phyloP scores from a whole-genome alignment of 129 eudicot species.

The Centaurea solstitialis region DNA sequence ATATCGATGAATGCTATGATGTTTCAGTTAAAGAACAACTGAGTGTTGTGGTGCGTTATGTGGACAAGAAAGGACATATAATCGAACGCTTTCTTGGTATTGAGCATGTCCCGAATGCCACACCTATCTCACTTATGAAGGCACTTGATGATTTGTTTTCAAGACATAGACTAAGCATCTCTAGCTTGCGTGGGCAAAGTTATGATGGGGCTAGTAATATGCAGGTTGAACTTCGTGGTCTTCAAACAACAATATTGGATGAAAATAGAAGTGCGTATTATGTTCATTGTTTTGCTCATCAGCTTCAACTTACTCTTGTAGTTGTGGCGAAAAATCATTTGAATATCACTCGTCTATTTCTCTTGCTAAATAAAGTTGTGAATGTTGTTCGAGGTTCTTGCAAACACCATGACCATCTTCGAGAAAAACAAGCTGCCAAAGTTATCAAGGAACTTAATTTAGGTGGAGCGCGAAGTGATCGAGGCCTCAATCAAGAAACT shows the following conservation, averaged over 20 bases:
- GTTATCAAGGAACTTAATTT: not conserved
- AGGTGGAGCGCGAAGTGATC: not conserved
- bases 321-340: slow-evolving; percentile 2
- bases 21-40: not conserved
- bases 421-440: not conserved
- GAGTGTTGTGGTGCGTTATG: not conserved
- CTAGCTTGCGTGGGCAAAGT: slow-evolving; percentile 14
- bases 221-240: not conserved
- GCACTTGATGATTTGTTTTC: slow-evolving; percentile 3
- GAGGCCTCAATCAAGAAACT: not conserved
- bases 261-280: slow-evolving; percentile 8
- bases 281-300: slow-evolving; percentile 25
- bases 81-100: not conserved
- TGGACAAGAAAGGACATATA: not conserved
- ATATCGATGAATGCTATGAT: not conserved
- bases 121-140: not conserved
- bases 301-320: slow-evolving; percentile 15
- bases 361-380: not conserved
- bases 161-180: not conserved
- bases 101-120: not conserved
- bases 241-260: not conserved
- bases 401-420: not conserved
- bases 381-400: slow-evolving; percentile 8
- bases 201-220: slow-evolving; percentile 27
- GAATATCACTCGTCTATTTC: not conserved